A percentile compares a stretch with the other conserved stretches of the same genome.
phyloP scores from a whole-genome alignment of 805 yeast genomes.

The Priceomyces medius region DNA sequence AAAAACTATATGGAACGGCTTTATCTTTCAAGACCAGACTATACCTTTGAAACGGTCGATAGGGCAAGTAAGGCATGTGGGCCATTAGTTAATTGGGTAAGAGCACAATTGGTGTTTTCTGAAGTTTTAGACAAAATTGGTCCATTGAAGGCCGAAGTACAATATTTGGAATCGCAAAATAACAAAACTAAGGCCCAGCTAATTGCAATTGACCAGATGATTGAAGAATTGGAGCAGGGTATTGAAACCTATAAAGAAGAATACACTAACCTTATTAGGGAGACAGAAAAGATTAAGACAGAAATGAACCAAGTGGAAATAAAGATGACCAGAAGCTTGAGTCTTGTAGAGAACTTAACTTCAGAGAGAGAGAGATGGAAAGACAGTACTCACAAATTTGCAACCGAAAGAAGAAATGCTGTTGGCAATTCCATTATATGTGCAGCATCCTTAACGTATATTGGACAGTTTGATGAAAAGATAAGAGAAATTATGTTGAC shows the following conservation, averaged over 20 bases:
- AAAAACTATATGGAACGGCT: slow-evolving; percentile 54
- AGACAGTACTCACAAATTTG: slow-evolving; percentile 52
- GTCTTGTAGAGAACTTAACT: slow-evolving; percentile 61
- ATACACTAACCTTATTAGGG: slow-evolving; percentile 75
- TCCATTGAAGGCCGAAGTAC: slow-evolving; percentile 71
- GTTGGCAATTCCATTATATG: slow-evolving; percentile 67
- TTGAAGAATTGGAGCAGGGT: slow-evolving; percentile 64
- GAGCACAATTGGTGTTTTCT: slow-evolving; percentile 82
- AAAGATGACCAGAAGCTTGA: slow-evolving; percentile 62
- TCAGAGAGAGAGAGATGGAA: slow-evolving; percentile 76
- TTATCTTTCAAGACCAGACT: slow-evolving; percentile 63
- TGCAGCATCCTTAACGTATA: slow-evolving; percentile 60
- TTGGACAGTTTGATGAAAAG: slow-evolving; percentile 57
- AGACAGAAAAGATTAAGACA: slow-evolving; percentile 68
- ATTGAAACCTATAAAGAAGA: slow-evolving; percentile 65
- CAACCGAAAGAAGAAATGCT: slow-evolving; percentile 41
- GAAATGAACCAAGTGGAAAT: slow-evolving; percentile 64
- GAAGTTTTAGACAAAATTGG: slow-evolving; percentile 66
- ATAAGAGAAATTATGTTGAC: slow-evolving; percentile 36
- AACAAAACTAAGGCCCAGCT: slow-evolving; percentile 64
- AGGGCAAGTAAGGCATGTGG: slow-evolving; percentile 96
- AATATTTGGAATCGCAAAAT: slow-evolving; percentile 56
- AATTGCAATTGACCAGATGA: slow-evolving; percentile 78
- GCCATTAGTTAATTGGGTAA: slow-evolving; percentile 84
- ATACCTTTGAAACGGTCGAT: slow-evolving; percentile 68